Evolutionary conservation across 805 yeast genomes (phyloP), one percentile per base, ranked within the genome.

Genomic region (Saccharomycopsis babjevae): DNA sequence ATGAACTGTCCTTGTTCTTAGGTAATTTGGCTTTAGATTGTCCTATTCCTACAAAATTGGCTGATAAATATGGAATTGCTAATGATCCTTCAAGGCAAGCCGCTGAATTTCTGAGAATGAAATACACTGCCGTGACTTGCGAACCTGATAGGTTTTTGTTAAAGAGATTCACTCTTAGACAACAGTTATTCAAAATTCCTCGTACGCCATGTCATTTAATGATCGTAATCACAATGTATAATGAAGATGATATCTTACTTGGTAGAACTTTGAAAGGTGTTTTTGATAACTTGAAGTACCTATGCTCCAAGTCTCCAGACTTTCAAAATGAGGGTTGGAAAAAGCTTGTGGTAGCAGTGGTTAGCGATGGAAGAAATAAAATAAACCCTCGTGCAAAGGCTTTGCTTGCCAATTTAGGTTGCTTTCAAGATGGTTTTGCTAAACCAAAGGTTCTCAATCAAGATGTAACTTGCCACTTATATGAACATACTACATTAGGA

Each of bases 11-110:
- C 5, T 40, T 62, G n/a, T 63, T 63, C 40, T 59, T 63, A 16
- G 97, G 97, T 61, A 90, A 91, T 69, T 80, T 91, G 70, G 89
- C 91, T 38, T 79, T 90, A 62, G 97, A 90, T 73, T 90, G 96
- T 70, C 96, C 96, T 8, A 91, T 90, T 1, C 85, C 96, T 16
- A 80, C 81, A 32, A 78, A 82, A 57, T 77, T 90, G 59, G 74
- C 87, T 42, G 72, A 74, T 52, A 81, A 81, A 67, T 85, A 80
- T 67, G 71, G 76, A 56, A 50, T 63, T 8, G 71, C 71, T 1
- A 66, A 54, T 13, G 57, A 59, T 20, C 34, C 39, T 11, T 20
- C 75, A 67, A 66, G 77, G 67, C 70, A 92, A 70, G 63, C 62
- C 5, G 57, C 63, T 3, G 66, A 63, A 42, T 63, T 63, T 25